A percentile compares a stretch with the other conserved stretches of the same genome.
Evolutionary conservation across 2,329 filamentous ascomycete species (phyloP).

Genomic region (Colletotrichum australisinense): DNA sequence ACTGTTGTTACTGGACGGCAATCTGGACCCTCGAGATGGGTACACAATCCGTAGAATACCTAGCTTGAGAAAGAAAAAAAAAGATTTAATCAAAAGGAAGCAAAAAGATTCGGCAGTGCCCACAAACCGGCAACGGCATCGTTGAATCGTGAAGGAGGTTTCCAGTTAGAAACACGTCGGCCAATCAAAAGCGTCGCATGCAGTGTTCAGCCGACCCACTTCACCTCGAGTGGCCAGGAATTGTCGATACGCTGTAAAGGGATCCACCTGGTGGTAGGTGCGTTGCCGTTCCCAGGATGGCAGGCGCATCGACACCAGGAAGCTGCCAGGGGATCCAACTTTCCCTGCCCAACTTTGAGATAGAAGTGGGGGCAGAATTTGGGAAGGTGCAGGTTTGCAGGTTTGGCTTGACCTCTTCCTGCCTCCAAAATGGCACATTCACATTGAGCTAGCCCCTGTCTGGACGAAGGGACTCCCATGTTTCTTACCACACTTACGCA

Average conservation of each 20-base stretch:
- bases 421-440: not conserved
- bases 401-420: not conserved
- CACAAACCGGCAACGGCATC: slow-evolving; percentile 12
- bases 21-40: not conserved
- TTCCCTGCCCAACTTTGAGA: not conserved
- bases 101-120: slow-evolving; percentile 6
- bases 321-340: not conserved
- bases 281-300: slow-evolving; percentile 14
- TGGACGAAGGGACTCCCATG: not conserved
- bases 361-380: not conserved
- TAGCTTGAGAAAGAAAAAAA: not conserved
- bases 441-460: slow-evolving; percentile 4
- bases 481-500: not conserved
- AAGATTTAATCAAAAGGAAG: not conserved
- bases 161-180: slow-evolving; percentile 12
- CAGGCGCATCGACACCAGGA: slow-evolving; percentile 31
- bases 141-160: slow-evolving; percentile 7
- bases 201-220: slow-evolving; percentile 21
- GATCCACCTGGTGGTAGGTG: slow-evolving; percentile 15
- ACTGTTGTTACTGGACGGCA: not conserved
- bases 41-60: not conserved
- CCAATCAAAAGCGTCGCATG: slow-evolving; percentile 1
- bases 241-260: not conserved
- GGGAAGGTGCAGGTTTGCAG: not conserved
- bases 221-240: slow-evolving; percentile 23